A percentile compares a stretch with the other conserved stretches of the same genome.
Evolutionary conservation across 257 asterid genomes (phyloP).

Genomic region (Salvia splendens): DNA sequence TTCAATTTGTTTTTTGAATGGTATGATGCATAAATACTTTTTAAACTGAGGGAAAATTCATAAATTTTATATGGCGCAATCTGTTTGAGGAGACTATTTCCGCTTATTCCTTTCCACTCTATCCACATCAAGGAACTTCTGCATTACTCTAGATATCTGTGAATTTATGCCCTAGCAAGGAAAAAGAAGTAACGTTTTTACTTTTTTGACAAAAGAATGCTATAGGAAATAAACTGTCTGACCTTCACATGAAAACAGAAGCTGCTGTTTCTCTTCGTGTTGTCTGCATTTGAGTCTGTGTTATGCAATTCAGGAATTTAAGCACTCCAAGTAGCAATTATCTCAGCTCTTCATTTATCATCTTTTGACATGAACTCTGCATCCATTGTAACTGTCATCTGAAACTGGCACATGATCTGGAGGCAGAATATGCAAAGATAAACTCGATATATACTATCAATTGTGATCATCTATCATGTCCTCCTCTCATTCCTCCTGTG

Average conservation of each 20-base stretch:
- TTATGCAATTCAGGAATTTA: conserved; percentile 6
- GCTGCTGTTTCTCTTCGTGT: conserved; percentile 2
- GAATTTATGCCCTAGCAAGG: background rate
- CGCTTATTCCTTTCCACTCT: conserved; percentile 6
- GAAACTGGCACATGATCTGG: background rate
- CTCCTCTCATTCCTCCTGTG: background rate
- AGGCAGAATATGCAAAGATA: background rate
- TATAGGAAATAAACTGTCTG: background rate
- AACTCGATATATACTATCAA: background rate
- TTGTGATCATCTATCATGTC: background rate
- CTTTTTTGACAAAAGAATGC: background rate
- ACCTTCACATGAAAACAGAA: too few relatives aligned
- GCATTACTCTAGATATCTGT: background rate
- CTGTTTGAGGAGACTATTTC: conserved; percentile 20
- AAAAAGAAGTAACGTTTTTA: background rate
- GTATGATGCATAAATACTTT: conserved; percentile 1
- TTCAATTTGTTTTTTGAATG: conserved; percentile 10
- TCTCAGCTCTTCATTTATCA: background rate
- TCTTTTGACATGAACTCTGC: background rate
- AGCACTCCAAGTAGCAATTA: background rate
- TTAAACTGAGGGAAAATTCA: conserved; percentile 9
- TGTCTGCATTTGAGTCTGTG: background rate
- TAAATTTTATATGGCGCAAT: background rate
- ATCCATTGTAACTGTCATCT: conserved; percentile 1
- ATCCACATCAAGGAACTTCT: background rate